Percentiles rank a stretch among this genome's conserved stretches.
These are phyloP conservation scores for Tothia fuscella DNA, from an alignment of 2,329 filamentous ascomycete species.

Conservation along the genomic window DNA sequence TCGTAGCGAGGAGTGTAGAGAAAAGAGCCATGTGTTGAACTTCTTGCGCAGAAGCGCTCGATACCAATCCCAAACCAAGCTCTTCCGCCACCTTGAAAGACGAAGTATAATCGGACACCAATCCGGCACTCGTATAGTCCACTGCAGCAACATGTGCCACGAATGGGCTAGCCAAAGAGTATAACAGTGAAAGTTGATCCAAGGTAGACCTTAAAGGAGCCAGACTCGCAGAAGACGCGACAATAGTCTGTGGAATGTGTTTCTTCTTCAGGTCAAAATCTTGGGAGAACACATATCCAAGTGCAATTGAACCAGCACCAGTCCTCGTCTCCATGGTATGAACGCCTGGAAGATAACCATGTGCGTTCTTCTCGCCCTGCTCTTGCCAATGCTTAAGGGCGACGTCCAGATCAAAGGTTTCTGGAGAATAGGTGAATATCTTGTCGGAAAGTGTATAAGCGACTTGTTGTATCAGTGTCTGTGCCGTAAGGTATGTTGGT, in stretches of 20 bases:
- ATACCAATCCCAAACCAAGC: slow-evolving; percentile 73
- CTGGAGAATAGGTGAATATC: slow-evolving; percentile 92
- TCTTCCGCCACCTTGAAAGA: slow-evolving; percentile 77
- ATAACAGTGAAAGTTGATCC: slow-evolving; percentile 84
- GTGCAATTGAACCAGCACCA: slow-evolving; percentile 79
- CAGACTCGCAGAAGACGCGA: slow-evolving; percentile 76
- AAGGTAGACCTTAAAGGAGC: slow-evolving; percentile 69
- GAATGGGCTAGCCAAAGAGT: slow-evolving; percentile 83
- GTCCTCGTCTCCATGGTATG: slow-evolving; percentile 74
- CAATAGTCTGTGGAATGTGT: slow-evolving; percentile 78
- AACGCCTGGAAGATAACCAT: slow-evolving; percentile 68
- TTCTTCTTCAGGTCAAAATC: slow-evolving; percentile 90
- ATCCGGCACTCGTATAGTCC: slow-evolving; percentile 63
- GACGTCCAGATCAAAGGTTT: slow-evolving; percentile 81
- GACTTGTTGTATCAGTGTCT: slow-evolving; percentile 89
- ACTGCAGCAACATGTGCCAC: slow-evolving; percentile 85
- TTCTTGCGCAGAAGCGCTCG: slow-evolving; percentile 79
- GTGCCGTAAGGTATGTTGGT: slow-evolving; percentile 84
- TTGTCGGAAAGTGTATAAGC: slow-evolving; percentile 93
- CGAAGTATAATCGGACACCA: slow-evolving; percentile 79
- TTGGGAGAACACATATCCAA: slow-evolving; percentile 95
- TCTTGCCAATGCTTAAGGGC: slow-evolving; percentile 68
- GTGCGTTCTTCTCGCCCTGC: slow-evolving; percentile 61
- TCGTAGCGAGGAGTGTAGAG: slow-evolving; percentile 64
- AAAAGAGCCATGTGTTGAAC: slow-evolving; percentile 92